Conservation (phyloP, 208 protist species). For the Leishmania tarentolae region DNA sequence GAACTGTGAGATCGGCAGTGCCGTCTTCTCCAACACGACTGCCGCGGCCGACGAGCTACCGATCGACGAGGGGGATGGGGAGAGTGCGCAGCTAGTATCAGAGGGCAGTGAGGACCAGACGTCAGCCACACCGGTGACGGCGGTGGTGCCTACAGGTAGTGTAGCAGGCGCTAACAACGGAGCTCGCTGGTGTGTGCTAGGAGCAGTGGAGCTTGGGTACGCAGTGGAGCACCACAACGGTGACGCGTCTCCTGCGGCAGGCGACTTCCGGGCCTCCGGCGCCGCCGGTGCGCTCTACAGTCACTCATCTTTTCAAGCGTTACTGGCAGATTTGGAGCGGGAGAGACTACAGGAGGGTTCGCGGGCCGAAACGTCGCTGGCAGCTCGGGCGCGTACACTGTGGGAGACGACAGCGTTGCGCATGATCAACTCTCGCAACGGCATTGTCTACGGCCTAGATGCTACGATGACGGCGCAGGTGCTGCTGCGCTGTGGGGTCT, state of each 20-base stretch:
- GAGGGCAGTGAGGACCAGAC: background rate
- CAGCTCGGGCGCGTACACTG: background rate
- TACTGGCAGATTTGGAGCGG: slow-evolving; percentile 21
- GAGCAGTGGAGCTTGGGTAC: slow-evolving; percentile 59
- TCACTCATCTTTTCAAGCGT: slow-evolving; percentile 24
- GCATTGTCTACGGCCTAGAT: slow-evolving; percentile 65
- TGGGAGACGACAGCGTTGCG: slow-evolving; percentile 30
- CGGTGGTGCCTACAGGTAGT: background rate
- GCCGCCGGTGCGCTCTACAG: slow-evolving; percentile 19
- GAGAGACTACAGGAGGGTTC: background rate
- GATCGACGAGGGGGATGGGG: background rate
- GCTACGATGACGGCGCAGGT: slow-evolving; percentile 53
- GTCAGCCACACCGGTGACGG: background rate
- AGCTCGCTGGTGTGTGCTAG: slow-evolving; percentile 35
- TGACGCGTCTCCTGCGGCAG: slow-evolving; percentile 16
- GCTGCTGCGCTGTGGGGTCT: slow-evolving; percentile 70
- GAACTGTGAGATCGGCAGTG: background rate
- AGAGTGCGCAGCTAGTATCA: background rate
- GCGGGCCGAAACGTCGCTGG: background rate
- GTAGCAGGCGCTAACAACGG: too few species aligned
- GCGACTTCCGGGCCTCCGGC: slow-evolving; percentile 22
- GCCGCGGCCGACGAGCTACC: background rate
- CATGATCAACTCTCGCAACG: slow-evolving; percentile 29
- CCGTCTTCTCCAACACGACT: background rate
- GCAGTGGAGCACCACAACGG: slow-evolving; percentile 54